Base-by-base conservation (phyloP, 345 rosid species). In the Diplotaxis tenuifolia region DNA sequence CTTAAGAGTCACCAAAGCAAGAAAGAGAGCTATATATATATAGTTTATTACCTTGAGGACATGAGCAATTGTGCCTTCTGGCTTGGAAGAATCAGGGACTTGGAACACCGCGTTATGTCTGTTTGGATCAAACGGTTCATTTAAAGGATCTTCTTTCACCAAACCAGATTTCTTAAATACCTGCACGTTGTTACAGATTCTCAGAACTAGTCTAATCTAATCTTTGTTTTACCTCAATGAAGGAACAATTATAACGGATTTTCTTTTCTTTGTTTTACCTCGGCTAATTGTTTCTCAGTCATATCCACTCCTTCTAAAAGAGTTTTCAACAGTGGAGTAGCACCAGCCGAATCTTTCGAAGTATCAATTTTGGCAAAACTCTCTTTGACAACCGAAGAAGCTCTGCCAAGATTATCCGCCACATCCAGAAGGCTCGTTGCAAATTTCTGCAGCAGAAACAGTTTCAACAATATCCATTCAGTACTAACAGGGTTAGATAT, bases 241-340 rank as follows among this genome's bases (percentile, higher is more conserved):
- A 31, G 20, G 38, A 36, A 40, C 28, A 21, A 1, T 9, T 29
- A 1, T 23, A 8, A 45, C 4, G 4, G 3, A 45, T 2, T 16
- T 14, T 57, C 11, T 9, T 18, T 50, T 14, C 2, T 5, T 75
- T 77, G n/a, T n/a, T n/a, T n/a, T n/a, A 92, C 99, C 88, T 86
- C 91, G n/a, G 56, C 80, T 63, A 95, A 85, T 76, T 92, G 97
- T 78, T 92, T 95, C 82, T 92, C 99, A 9, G 99, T 95, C 99
- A 92, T 95, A 71, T 90, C 97, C 77, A 95, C 99, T 49, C 99
- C 98, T 79, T 89, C 96, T 36, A 92, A 78, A 72, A 95, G 96
- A 6, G 86, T 90, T 76, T 86, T 86, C 29, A 95, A 79, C 23
- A 92, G 85, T 28, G 88, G 86, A 50, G 76, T 83, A 56, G 93